These are phyloP conservation scores for Phytophthora cryptogea DNA, from an alignment of 352 stramenopile species.

Conservation along the genomic window DNA sequence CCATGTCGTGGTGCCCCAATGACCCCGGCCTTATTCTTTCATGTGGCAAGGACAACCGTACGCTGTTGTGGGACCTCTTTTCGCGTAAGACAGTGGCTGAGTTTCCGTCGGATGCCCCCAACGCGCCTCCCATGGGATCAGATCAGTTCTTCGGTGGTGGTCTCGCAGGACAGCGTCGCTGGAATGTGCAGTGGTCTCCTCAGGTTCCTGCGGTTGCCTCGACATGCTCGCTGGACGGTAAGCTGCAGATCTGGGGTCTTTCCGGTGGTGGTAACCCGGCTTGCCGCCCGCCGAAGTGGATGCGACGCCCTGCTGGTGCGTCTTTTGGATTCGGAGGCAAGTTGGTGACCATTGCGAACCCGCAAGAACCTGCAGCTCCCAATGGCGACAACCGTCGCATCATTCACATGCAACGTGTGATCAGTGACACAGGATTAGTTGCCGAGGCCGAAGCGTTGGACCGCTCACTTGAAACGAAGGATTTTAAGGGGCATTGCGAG, in stretches of 20 bases:
- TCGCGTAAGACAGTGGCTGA: slow-evolving; percentile 94
- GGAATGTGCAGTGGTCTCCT: slow-evolving; percentile 97
- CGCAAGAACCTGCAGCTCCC: slow-evolving; percentile 48
- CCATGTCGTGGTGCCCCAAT: slow-evolving; percentile 97
- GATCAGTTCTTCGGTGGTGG: slow-evolving; percentile 79
- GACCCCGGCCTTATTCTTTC: slow-evolving; percentile 93
- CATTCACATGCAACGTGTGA: slow-evolving; percentile 82
- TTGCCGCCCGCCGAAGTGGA: slow-evolving; percentile 95
- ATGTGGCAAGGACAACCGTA: slow-evolving; percentile 98
- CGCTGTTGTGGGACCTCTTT: slow-evolving; percentile 98
- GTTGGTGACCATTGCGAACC: slow-evolving; percentile 90
- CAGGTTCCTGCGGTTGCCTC: slow-evolving; percentile 94
- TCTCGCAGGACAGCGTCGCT: slow-evolving; percentile 84
- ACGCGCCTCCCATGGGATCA: slow-evolving; percentile 71
- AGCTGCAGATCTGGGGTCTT: slow-evolving; percentile 93
- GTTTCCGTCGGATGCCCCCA: slow-evolving; percentile 78
- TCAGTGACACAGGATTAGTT: slow-evolving; percentile 84
- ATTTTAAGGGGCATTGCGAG: slow-evolving; percentile 94
- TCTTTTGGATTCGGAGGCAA: slow-evolving; percentile 97
- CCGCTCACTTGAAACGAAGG: slow-evolving; percentile 83
- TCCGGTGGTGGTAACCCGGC: slow-evolving; percentile 76
- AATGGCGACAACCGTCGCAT: slow-evolving; percentile 70
- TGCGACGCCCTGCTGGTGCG: slow-evolving; percentile 87
- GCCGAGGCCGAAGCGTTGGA: slow-evolving; percentile 91
- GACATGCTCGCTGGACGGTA: slow-evolving; percentile 97